Base-by-base conservation (phyloP, 768 basidiomycete genomes). In the Auriculariales sp. region DNA sequence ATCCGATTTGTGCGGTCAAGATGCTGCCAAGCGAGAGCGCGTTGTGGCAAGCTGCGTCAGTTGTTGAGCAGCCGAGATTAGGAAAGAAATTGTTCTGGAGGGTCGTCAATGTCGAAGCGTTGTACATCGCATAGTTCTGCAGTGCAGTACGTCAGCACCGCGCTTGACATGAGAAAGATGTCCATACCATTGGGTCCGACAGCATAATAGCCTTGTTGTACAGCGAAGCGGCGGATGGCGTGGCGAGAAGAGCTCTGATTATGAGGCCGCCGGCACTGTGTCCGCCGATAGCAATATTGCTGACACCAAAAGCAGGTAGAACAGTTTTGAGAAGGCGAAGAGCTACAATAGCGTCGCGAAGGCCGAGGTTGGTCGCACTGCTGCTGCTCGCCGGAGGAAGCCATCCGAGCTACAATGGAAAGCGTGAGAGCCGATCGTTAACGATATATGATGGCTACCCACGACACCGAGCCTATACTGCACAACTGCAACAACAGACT, bases 391-490 rank as follows among this genome's bases (percentile, higher is more conserved):
- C 22, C 2, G 87, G 87, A 5, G 84, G 70, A 63, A 88, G 68
- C 59, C 83, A 81, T 3, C 83, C 88, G 39, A 90, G 74, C 81
- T 83, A 47, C 15, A 9, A 7, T 4, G 9, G 25, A 24, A 44
- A 27, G 32, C 17, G 15, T 5, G 31, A 9, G n/a, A n/a, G n/a
- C n/a, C 12, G 17, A 22, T 5, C 5, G 39, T 5, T 11, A 19
- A 44, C 12, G 22, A 11, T 12, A 22, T 12, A 7, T 7, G 17
- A 15, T 9, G 12, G 39, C 5, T n/a, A 68, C 81, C 55, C 59
- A 87, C 78, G 51, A 75, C 76, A 39, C 84, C 88, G 15, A 86
- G 71, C 47, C 90, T 78, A 59, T 92, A 90, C 61, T 92, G 89
- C 27, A 89, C 68, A n/a, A 87, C 79, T 6, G 80, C 81, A n/a